phyloP scores from a whole-genome alignment of 208 protist species.

The Leishmania tarentolae region DNA sequence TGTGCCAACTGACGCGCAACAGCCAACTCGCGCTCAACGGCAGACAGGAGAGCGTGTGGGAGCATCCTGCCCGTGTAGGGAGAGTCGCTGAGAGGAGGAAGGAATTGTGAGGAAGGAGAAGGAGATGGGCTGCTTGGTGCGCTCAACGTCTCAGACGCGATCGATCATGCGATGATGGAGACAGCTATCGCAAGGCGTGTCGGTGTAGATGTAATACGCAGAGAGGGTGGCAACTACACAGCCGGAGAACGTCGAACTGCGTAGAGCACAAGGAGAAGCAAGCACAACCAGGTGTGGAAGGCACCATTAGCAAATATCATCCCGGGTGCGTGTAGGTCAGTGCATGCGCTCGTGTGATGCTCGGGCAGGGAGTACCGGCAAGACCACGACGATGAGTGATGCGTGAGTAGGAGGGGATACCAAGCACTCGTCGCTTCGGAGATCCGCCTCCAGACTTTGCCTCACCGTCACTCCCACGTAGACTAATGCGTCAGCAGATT shows the following conservation, averaged over 20 bases:
- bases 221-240: background rate
- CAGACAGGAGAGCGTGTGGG: conserved; percentile 12
- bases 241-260: background rate
- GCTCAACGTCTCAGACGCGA: background rate
- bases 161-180: background rate
- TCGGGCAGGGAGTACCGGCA: background rate
- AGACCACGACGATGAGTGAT: background rate
- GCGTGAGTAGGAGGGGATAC: background rate
- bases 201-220: background rate
- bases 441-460: background rate
- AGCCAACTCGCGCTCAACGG: conserved; percentile 24
- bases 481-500: background rate
- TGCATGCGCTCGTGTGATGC: background rate
- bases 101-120: too few relatives aligned
- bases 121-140: background rate
- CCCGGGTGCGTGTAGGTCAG: background rate
- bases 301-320: background rate
- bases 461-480: background rate
- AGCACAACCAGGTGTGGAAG: background rate
- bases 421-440: background rate
- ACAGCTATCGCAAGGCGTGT: background rate
- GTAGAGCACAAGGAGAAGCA: background rate
- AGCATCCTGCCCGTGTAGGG: conserved; percentile 3
- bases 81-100: background rate
- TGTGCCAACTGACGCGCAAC: conserved; percentile 25